A percentile compares a stretch with the other conserved stretches of the same genome.
phyloP scores from a whole-genome alignment of 2,329 filamentous ascomycete species.

The Stromatinia cepivora region DNA sequence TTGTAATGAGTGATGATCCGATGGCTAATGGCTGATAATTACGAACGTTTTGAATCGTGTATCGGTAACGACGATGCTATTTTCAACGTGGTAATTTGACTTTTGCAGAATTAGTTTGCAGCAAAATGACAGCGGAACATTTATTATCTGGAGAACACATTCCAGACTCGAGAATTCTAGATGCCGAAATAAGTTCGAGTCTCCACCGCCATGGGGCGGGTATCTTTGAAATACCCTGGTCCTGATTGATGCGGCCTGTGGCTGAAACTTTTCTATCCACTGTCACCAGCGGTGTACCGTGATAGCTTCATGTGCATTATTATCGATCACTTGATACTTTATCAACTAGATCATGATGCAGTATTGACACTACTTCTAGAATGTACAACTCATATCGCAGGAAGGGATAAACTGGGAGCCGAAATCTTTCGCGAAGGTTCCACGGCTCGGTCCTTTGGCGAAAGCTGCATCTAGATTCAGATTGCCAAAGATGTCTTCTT shows the following conservation, averaged over 20 bases:
- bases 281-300: neutral
- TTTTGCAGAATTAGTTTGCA: too few species aligned
- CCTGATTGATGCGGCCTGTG: slow-evolving; percentile 7
- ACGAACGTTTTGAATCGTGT: neutral
- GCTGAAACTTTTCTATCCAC: slow-evolving; percentile 10
- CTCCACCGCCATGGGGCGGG: neutral
- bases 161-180: neutral
- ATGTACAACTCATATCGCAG: slow-evolving; percentile 17
- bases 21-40: neutral
- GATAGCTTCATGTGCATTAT: neutral
- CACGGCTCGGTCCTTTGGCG: neutral
- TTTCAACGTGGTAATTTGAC: neutral
- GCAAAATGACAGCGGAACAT: slow-evolving; percentile 5
- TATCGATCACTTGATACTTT: neutral
- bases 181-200: neutral
- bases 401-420: neutral
- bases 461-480: slow-evolving; percentile 10
- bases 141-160: neutral
- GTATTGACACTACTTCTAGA: neutral
- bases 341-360: neutral
- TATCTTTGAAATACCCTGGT: neutral
- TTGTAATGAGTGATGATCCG: neutral
- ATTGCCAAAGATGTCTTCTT: neutral
- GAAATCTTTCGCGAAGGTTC: slow-evolving; percentile 1
- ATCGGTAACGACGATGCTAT: neutral